These are phyloP conservation scores for Diaporthe capsici DNA, from an alignment of 2,329 filamentous ascomycete species.

Conservation along the genomic window DNA sequence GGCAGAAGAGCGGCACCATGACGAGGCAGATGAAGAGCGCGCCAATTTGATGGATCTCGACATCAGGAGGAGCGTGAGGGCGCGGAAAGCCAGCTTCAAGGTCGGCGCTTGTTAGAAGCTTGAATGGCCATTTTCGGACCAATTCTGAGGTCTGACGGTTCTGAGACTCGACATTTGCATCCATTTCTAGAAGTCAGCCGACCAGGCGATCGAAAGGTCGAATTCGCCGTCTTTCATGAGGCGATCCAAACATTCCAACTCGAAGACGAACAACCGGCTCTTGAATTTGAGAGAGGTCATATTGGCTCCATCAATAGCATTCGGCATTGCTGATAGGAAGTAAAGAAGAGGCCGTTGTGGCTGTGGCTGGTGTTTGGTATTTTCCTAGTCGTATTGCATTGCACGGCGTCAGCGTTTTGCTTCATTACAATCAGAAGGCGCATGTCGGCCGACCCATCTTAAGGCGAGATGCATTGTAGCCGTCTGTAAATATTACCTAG, in stretches of 20 bases:
- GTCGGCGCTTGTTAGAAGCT: constrained; percentile 1
- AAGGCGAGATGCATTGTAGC: constrained; percentile 19
- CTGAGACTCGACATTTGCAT: not conserved
- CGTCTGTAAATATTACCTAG: constrained; percentile 21
- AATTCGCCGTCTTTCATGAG: not conserved
- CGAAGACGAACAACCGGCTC: not conserved
- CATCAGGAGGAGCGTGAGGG: constrained; percentile 37
- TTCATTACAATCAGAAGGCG: not conserved
- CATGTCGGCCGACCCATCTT: not conserved
- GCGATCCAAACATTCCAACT: not conserved
- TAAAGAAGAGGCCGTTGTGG: too few species aligned
- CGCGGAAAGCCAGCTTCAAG: constrained; percentile 37
- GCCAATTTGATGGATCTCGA: not conserved
- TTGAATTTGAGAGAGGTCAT: not conserved
- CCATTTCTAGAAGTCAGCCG: too few species aligned
- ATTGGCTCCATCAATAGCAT: not conserved
- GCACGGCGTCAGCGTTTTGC: constrained; percentile 28
- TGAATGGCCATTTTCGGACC: not conserved
- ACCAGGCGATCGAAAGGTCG: too few species aligned
- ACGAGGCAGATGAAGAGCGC: not conserved
- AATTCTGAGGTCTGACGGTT: not conserved
- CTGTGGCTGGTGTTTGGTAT: not conserved
- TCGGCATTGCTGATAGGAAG: not conserved
- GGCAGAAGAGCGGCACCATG: not conserved
- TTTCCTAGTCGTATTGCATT: constrained; percentile 22